phyloP scores from a whole-genome alignment of 2,329 filamentous ascomycete species.

The Pestalotiopsis fici region DNA sequence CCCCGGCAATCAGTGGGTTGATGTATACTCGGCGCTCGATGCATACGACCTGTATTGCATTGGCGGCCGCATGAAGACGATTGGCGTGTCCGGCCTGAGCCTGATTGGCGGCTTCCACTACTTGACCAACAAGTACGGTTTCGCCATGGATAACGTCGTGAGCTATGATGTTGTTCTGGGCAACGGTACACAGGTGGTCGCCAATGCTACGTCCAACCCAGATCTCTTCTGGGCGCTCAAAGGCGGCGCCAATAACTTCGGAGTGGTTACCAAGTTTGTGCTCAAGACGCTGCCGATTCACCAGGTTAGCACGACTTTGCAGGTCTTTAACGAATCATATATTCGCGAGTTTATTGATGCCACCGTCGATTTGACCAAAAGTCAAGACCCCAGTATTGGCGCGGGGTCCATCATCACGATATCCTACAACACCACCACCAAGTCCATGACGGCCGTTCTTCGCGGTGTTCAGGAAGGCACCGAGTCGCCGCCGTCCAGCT shows the following conservation, averaged over 20 bases:
- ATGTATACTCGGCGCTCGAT: conserved; percentile 8
- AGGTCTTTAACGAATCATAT: conserved; percentile 26
- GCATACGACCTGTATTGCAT: conserved; percentile 2
- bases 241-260: not conserved
- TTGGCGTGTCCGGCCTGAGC: conserved; percentile 11
- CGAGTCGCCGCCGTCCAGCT: conserved; percentile 30
- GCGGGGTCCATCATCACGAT: conserved; percentile 33
- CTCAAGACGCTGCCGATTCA: conserved; percentile 12
- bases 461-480: conserved; percentile 35
- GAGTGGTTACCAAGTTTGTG: not conserved
- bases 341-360: conserved; percentile 28
- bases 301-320: conserved; percentile 32
- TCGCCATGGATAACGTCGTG: not conserved
- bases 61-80: conserved; percentile 9
- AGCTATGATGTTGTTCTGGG: not conserved
- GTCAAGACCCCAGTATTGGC: conserved; percentile 23
- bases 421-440: conserved; percentile 28
- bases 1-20: conserved; percentile 6
- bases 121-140: not conserved
- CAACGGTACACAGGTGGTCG: not conserved
- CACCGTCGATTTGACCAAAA: conserved; percentile 21
- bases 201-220: not conserved
- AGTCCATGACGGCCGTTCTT: conserved; percentile 19
- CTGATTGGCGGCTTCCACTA: conserved; percentile 13
- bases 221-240: conserved; percentile 1